Conservation (phyloP, 148 eudicot species). For the Diospyros kaki region DNA sequence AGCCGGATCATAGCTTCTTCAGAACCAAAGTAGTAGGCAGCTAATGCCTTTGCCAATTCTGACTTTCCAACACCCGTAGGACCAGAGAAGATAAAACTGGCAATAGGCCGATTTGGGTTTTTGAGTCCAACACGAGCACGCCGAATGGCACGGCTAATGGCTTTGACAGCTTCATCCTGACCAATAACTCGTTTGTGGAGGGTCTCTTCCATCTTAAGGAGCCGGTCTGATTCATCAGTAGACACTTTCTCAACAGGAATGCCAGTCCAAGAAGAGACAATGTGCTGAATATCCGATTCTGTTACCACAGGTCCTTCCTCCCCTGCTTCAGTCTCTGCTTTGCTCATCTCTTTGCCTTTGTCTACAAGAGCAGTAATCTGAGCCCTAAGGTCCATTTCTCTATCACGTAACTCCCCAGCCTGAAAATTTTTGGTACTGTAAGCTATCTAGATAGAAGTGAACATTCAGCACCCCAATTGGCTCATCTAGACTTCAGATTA, state of each 20-base stretch:
- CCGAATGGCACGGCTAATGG: conserved; percentile 83
- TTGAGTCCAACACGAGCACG: conserved; percentile 94
- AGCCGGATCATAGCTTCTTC: conserved; percentile 90
- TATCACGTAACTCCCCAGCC: conserved; percentile 82
- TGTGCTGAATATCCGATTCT: conserved; percentile 80
- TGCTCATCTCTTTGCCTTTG: conserved; percentile 73
- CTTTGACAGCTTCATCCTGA: conserved; percentile 92
- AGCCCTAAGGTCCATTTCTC: conserved; percentile 77
- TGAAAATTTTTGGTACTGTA: conserved; percentile 11
- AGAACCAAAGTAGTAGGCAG: conserved; percentile 86
- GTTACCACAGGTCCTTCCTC: conserved; percentile 74
- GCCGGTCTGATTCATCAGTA: conserved; percentile 83
- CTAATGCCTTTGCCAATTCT: conserved; percentile 78
- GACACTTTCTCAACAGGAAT: conserved; percentile 88
- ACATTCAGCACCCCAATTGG: background rate
- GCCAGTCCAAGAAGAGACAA: conserved; percentile 92
- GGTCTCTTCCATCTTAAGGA: conserved; percentile 84
- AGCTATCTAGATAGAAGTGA: conserved; percentile 6
- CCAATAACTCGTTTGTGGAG: conserved; percentile 79
- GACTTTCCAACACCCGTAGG: conserved; percentile 92
- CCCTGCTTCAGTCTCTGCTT: conserved; percentile 75
- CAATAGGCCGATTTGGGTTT: conserved; percentile 88
- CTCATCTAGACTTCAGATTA: background rate
- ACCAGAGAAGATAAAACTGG: conserved; percentile 89
- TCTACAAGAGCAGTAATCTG: conserved; percentile 64